These are phyloP conservation scores for Avena insularis DNA, from an alignment of 176 grass and related monocot species.

Conservation along the genomic window DNA sequence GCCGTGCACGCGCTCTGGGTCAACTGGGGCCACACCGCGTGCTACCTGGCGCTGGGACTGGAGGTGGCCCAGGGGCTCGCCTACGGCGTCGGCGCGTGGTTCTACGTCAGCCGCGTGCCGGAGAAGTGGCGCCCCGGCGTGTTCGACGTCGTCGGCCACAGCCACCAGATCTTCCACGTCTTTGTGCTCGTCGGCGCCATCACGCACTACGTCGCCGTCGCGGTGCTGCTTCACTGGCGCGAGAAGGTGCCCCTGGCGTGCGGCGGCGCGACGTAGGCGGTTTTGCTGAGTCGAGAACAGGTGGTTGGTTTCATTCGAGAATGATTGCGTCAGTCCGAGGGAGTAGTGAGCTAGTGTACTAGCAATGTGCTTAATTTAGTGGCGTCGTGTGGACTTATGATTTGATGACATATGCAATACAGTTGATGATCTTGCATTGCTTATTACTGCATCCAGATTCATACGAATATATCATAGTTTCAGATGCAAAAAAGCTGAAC, in stretches of 20 bases:
- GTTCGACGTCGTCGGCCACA: conserved; percentile 84
- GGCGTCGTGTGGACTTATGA: background rate
- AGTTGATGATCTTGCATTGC: background rate
- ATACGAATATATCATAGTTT: background rate
- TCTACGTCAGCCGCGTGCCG: conserved; percentile 89
- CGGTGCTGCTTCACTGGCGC: conserved; percentile 72
- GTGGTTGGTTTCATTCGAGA: conserved; percentile 3
- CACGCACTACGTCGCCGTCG: conserved; percentile 72
- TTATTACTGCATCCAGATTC: background rate
- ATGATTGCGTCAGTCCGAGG: conserved; percentile 11
- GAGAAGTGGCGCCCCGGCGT: conserved; percentile 83
- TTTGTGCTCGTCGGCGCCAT: conserved; percentile 77
- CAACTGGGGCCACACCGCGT: conserved; percentile 72
- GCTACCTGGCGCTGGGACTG: conserved; percentile 66
- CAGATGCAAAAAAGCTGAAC: background rate
- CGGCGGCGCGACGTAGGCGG: conserved; percentile 34
- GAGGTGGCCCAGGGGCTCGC: conserved; percentile 71
- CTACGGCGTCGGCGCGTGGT: conserved; percentile 62
- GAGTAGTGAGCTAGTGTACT: conserved; percentile 14
- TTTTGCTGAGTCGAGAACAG: background rate
- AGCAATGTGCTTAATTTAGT: conserved; percentile 22
- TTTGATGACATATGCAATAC: background rate
- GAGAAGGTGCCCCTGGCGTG: conserved; percentile 56
- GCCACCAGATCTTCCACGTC: conserved; percentile 98
- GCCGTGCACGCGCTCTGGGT: conserved; percentile 67